Evolutionary conservation across 768 basidiomycete genomes (phyloP), one percentile per base, ranked within the genome.

Genomic region (Rhodotorula babjevae): DNA sequence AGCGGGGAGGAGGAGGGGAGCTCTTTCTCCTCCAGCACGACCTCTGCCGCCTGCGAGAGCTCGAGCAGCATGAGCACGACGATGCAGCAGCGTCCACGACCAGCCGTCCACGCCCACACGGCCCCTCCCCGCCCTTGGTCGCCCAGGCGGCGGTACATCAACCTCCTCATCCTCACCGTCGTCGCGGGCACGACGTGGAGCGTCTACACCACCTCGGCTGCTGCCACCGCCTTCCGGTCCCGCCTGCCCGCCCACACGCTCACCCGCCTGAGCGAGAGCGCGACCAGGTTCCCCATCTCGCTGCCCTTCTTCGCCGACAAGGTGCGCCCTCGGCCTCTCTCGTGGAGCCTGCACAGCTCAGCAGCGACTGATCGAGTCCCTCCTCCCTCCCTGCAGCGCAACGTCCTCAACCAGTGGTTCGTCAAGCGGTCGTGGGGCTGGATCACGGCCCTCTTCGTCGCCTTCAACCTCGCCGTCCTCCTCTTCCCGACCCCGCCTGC

Each of bases 391-490:
- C 15, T 23, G 18, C 59, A 94, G 80, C 81, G 84, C 76, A 97
- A 93, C 79, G 61, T 85, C 2, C 84, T 98, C 79, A 98, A 97
- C 79, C 85, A 88, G 68, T 83, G 86, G 77, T 94, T 95, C 82
- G 91, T 94, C 79, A 98, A 98, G 82, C 84, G 86, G 64, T 87
- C 89, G 33, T 96, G 95, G 93, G 91, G 83, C 0, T 96, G 93
- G 93, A 93, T 93, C 2, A 85, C 90, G 15, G 64, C 52, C 40
- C 27, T 69, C 40, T 76, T 47, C 65, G 33, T 61, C 47, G 50
- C 55, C 40, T 49, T 72, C 65, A 64, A 67, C 31, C 18, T 71
- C 60, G 63, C 66, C 50, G 29, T 69, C 52, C 70, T 71, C 73
- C 46, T 60, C 66, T 68, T 70, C 58, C 65, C 58, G 29, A 62